Percentiles rank a stretch among this genome's conserved stretches.
Conservation (phyloP, 805 yeast genomes). For the Grigorovia humatica region DNA sequence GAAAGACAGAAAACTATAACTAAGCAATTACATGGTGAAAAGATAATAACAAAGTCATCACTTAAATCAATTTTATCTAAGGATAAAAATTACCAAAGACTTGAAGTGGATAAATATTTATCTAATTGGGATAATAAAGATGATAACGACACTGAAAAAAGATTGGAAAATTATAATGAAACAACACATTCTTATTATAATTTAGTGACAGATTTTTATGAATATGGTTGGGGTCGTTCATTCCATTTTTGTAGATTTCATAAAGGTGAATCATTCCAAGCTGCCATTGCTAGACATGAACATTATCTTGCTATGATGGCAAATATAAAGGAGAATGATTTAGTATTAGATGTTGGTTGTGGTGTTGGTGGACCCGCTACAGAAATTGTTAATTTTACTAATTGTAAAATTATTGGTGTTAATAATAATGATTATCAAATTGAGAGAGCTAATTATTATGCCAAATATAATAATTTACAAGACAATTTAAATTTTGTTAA, state of each 20-base stretch:
- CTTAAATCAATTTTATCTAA: conserved; percentile 60
- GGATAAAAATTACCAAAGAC: conserved; percentile 66
- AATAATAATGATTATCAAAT: conserved; percentile 97
- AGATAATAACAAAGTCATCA: conserved; percentile 57
- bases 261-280: conserved; percentile 85
- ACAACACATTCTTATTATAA: conserved; percentile 94
- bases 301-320: conserved; percentile 86
- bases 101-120: conserved; percentile 83
- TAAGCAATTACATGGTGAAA: conserved; percentile 75
- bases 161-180: conserved; percentile 80
- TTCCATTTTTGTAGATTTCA: conserved; percentile 95
- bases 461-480: conserved; percentile 52
- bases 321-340: conserved; percentile 67
- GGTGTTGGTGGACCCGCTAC: conserved; percentile 99
- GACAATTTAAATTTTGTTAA: conserved; percentile 77
- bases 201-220: conserved; percentile 95
- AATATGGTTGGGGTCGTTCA: conserved; percentile 98
- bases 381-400: conserved; percentile 87
- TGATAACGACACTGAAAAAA: conserved; percentile 53
- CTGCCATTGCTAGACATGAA: conserved; percentile 95
- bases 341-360: conserved; percentile 95
- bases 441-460: conserved; percentile 78
- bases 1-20: conserved; percentile 53
- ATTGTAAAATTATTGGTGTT: conserved; percentile 75
- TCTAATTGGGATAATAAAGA: conserved; percentile 95